Percentiles rank a stretch among this genome's conserved stretches.
phyloP scores from a whole-genome alignment of 129 eudicot genomes.

The Tagetes erecta region DNA sequence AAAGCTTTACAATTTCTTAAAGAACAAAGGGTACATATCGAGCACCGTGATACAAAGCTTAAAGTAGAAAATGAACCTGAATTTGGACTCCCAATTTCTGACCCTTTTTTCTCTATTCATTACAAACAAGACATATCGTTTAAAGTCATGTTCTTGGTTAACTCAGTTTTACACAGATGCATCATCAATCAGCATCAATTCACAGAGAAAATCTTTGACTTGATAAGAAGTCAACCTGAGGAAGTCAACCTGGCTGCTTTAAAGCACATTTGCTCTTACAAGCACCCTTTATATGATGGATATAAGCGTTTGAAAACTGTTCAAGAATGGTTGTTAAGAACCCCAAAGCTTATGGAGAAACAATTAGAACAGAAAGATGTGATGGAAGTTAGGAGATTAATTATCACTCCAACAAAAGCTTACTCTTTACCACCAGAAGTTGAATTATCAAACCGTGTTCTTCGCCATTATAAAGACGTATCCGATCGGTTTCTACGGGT shows the following conservation, averaged over 20 bases:
- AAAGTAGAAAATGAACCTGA: slow-evolving; percentile 9
- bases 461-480: slow-evolving; percentile 9
- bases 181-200: slow-evolving; percentile 20
- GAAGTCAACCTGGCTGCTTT: slow-evolving; percentile 17
- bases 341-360: slow-evolving; percentile 13
- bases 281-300: slow-evolving; percentile 15
- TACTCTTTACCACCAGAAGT: slow-evolving; percentile 20
- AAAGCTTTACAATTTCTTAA: slow-evolving; percentile 17
- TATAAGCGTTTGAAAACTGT: slow-evolving; percentile 7
- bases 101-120: slow-evolving; percentile 15
- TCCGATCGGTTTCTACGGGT: slow-evolving; percentile 17
- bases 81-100: slow-evolving; percentile 4
- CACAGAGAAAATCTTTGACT: slow-evolving; percentile 10
- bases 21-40: slow-evolving; percentile 15
- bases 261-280: slow-evolving; percentile 13
- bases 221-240: neutral
- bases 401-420: slow-evolving; percentile 19
- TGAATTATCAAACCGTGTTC: slow-evolving; percentile 21
- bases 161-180: slow-evolving; percentile 16
- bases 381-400: slow-evolving; percentile 14
- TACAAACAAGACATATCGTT: slow-evolving; percentile 8
- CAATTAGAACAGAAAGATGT: slow-evolving; percentile 4
- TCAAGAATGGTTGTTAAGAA: slow-evolving; percentile 17
- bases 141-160: slow-evolving; percentile 18
- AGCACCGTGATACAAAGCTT: neutral